These are phyloP conservation scores for Tilletiopsis washingtonensis DNA, from an alignment of 1,284 basidiomycete species.

Conservation along the genomic window DNA sequence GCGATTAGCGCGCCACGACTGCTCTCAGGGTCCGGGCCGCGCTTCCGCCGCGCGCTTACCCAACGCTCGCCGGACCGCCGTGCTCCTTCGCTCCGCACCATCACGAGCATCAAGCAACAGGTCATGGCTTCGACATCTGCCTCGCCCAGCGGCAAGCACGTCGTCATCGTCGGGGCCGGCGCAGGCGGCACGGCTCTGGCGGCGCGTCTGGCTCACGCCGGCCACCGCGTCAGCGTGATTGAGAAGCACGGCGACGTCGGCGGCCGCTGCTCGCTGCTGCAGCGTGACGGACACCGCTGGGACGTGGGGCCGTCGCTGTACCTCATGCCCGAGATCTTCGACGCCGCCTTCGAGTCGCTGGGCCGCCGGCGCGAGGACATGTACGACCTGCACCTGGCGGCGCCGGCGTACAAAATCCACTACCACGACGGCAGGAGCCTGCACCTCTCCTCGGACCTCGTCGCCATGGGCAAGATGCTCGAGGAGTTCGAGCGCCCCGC, in stretches of 20 bases:
- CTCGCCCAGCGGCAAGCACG: slow-evolving; percentile 13
- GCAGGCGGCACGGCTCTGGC: slow-evolving; percentile 52
- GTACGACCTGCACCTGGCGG: slow-evolving; percentile 46
- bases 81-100: no score
- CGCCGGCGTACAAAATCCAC: slow-evolving; percentile 37
- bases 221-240: slow-evolving; percentile 51
- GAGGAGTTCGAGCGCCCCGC: slow-evolving; percentile 53
- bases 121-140: no score
- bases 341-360: slow-evolving; percentile 51
- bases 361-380: slow-evolving; percentile 50
- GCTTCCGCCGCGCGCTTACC: no score
- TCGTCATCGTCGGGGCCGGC: slow-evolving; percentile 50
- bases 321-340: slow-evolving; percentile 53
- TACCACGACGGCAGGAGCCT: slow-evolving; percentile 40
- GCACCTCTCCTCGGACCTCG: slow-evolving; percentile 50
- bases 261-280: slow-evolving; percentile 53
- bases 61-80: no score
- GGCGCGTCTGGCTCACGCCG: slow-evolving; percentile 50
- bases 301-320: slow-evolving; percentile 50
- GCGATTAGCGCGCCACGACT: no score
- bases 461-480: slow-evolving; percentile 50
- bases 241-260: slow-evolving; percentile 49
- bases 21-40: no score
- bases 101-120: no score
- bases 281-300: slow-evolving; percentile 51